These are phyloP conservation scores for Penicillium digitatum DNA, from an alignment of 2,329 filamentous ascomycete species.

Conservation along the genomic window DNA sequence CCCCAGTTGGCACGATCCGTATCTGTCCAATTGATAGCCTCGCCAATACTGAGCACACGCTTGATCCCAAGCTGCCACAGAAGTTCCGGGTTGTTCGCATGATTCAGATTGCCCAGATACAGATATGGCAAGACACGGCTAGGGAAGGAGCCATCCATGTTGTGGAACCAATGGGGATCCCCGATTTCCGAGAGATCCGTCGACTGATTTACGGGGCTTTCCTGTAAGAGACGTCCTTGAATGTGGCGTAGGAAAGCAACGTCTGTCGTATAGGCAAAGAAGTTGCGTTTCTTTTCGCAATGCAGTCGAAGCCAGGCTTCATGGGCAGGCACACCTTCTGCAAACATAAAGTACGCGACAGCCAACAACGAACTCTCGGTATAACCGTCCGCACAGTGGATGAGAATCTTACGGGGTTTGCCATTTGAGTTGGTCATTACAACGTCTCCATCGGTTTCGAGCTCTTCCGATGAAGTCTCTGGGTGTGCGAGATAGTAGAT, in stretches of 20 bases:
- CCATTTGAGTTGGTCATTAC: constrained; percentile 45
- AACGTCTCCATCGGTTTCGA: constrained; percentile 55
- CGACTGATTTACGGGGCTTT: constrained; percentile 33
- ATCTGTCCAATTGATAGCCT: constrained; percentile 76
- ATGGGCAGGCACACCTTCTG: constrained; percentile 72
- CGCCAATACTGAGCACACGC: constrained; percentile 87
- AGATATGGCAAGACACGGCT: constrained; percentile 88
- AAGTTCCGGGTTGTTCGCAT: constrained; percentile 89
- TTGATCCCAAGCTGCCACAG: constrained; percentile 75
- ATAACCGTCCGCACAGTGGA: constrained; percentile 94
- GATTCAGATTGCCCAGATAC: constrained; percentile 89
- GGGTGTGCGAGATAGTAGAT: constrained; percentile 79
- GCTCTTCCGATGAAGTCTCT: constrained; percentile 33
- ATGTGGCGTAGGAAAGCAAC: constrained; percentile 76
- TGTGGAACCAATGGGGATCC: constrained; percentile 73
- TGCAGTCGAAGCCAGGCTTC: constrained; percentile 87
- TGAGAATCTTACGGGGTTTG: constrained; percentile 66
- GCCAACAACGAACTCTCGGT: constrained; percentile 88
- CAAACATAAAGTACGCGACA: constrained; percentile 90
- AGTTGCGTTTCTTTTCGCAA: constrained; percentile 75
- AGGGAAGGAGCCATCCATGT: constrained; percentile 84
- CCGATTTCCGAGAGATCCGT: constrained; percentile 27
- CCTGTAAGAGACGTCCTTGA: constrained; percentile 67
- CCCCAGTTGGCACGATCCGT: constrained; percentile 70
- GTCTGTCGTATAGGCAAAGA: constrained; percentile 92